Percentiles rank a stretch among this genome's conserved stretches.
Evolutionary conservation across 805 yeast species (phyloP).

Genomic region (Lipomyces mesembrius): DNA sequence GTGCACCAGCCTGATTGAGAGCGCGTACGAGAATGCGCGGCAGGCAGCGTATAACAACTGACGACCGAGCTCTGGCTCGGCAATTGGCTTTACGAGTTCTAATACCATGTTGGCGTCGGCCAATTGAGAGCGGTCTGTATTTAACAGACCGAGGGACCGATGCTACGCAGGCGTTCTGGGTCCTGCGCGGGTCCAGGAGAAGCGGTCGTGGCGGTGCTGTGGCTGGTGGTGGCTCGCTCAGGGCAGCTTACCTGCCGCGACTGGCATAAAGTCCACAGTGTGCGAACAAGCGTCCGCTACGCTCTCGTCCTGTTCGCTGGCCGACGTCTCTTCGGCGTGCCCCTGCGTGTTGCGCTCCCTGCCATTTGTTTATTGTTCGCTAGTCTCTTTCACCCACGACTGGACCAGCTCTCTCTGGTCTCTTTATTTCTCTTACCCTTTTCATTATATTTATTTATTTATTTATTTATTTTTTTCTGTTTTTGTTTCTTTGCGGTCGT

Average conservation of each 20-base stretch:
- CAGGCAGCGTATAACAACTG: neutral
- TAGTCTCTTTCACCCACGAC: neutral
- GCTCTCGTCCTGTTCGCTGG: neutral
- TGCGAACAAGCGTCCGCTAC: neutral
- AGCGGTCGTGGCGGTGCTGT: neutral
- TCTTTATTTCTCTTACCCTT: neutral
- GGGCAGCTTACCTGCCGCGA: neutral
- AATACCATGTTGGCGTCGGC: neutral
- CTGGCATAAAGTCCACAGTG: neutral
- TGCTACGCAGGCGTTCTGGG: neutral
- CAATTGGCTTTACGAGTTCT: neutral
- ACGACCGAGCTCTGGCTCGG: neutral
- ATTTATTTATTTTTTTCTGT: neutral
- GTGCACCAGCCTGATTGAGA: no score
- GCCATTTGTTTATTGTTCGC: constrained; percentile 4
- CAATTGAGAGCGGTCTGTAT: neutral
- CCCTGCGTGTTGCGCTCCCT: constrained; percentile 1
- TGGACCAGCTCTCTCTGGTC: neutral
- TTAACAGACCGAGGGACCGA: neutral
- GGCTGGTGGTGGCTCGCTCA: neutral
- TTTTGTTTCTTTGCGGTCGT: neutral
- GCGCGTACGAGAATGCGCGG: no score
- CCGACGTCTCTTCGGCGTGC: neutral
- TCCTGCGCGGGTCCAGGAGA: neutral
- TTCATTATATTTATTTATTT: neutral